Evolutionary conservation across 768 basidiomycete genomes (phyloP), one percentile per base, ranked within the genome.

Genomic region (Lactarius vividus): DNA sequence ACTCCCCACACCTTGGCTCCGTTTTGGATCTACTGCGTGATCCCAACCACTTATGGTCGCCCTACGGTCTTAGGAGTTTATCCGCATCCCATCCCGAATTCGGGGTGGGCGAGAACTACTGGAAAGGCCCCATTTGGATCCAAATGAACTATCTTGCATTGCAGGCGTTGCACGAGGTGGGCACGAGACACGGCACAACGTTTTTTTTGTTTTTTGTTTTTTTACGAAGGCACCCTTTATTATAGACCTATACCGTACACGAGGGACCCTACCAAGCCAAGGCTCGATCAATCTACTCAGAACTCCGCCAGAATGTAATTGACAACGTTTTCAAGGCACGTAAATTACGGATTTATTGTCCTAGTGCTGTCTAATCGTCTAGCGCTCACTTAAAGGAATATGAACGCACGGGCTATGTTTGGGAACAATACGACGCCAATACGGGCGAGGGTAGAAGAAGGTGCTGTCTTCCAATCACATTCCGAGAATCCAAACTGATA

Each of bases 71-170:
- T 40, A 88, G 96, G 33, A 96, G 93, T 68, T 78, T 98, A 61
- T 94, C 91, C 8, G 87, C 84, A n/a, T 85, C 87, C 23, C 94
- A 98, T 73, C 86, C 89, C n/a, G 84, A 92, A 57, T 98, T 94
- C 71, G 96, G 95, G 16, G 79, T 85, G 71, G 96, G 90, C 56
- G 96, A 98, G 77, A 92, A 98, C 78, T 98, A 98, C 76, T 98
- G 96, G 96, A 89, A 89, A 72, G 95, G 96, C 1, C 92, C 96
- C 3, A 90, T 98, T 57, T 98, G 96, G 96, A 84, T 97, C 42
- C 96, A 94, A 75, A 96, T 98, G 91, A 98, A 98, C 77, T 98
- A 94, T 74, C 82, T 98, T 67, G 87, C 89, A 18, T 79, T 98
- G 59, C 82, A 85, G 31, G 85, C 94, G 15, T 77, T 98, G 64